These are phyloP conservation scores for Cicer chorassanicum DNA, from an alignment of 306 rosid species.

Conservation along the genomic window DNA sequence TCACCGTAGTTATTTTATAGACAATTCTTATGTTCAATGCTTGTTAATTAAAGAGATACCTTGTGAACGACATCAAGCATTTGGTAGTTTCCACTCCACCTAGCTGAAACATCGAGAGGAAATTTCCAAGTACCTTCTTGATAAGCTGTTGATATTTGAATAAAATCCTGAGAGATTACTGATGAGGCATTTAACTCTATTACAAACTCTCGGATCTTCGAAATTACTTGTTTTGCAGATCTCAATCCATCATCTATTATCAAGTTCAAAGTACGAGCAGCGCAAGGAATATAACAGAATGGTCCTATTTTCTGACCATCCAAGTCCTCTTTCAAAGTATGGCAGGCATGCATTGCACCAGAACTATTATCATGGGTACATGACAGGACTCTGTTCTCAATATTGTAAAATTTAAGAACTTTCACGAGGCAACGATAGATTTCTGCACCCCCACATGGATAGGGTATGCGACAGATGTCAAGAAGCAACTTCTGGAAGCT, in stretches of 20 bases:
- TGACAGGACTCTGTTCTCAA: slow-evolving; percentile 81
- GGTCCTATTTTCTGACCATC: slow-evolving; percentile 82
- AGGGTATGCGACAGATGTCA: slow-evolving; percentile 81
- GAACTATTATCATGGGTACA: slow-evolving; percentile 92
- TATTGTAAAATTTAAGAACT: slow-evolving; percentile 79
- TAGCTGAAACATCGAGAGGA: slow-evolving; percentile 87
- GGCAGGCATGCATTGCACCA: slow-evolving; percentile 75
- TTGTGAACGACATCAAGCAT: slow-evolving; percentile 87
- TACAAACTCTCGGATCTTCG: slow-evolving; percentile 84
- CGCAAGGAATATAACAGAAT: slow-evolving; percentile 90
- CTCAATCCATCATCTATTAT: slow-evolving; percentile 91
- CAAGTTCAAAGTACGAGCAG: slow-evolving; percentile 81
- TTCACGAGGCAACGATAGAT: slow-evolving; percentile 68
- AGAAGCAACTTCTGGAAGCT: slow-evolving; percentile 83
- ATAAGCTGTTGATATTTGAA: slow-evolving; percentile 69
- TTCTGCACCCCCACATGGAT: slow-evolving; percentile 78
- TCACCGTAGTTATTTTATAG: background rate
- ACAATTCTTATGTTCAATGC: slow-evolving; percentile 30
- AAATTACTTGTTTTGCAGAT: slow-evolving; percentile 60
- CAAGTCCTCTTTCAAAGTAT: slow-evolving; percentile 71
- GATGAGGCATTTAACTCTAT: slow-evolving; percentile 74
- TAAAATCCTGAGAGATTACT: slow-evolving; percentile 75
- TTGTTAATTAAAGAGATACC: slow-evolving; percentile 57
- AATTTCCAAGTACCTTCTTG: slow-evolving; percentile 92
- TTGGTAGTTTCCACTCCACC: slow-evolving; percentile 97